Evolutionary conservation across 495 filamentous ascomycete genomes (phyloP).

Genomic region (Penicillium riverlandense): DNA sequence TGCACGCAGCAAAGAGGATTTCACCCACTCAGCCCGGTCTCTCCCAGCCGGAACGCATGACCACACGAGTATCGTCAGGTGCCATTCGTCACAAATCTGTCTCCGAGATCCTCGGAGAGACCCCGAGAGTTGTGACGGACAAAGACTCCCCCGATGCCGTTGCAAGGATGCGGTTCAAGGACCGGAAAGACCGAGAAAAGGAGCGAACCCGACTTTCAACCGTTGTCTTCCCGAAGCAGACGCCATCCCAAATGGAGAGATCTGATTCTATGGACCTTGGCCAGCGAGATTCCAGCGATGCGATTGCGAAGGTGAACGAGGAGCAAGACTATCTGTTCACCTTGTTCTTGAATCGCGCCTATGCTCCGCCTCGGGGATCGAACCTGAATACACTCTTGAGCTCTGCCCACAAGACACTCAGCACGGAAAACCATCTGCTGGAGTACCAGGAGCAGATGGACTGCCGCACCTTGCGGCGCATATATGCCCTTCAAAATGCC

Average conservation of each 20-base stretch:
- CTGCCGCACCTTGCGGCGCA: slow-evolving; percentile 69
- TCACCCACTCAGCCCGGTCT: slow-evolving; percentile 18
- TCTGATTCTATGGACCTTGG: slow-evolving; percentile 27
- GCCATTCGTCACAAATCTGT: slow-evolving; percentile 66
- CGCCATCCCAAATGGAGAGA: slow-evolving; percentile 32
- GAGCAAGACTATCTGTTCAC: slow-evolving; percentile 75
- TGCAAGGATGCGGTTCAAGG: slow-evolving; percentile 45
- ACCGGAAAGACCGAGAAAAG: slow-evolving; percentile 51
- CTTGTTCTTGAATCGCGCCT: slow-evolving; percentile 65
- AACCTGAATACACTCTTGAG: slow-evolving; percentile 61
- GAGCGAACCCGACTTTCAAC: slow-evolving; percentile 63
- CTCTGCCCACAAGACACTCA: slow-evolving; percentile 74
- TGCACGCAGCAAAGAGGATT: neutral
- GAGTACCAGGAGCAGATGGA: slow-evolving; percentile 78
- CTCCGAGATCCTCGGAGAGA: slow-evolving; percentile 63
- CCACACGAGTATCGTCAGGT: slow-evolving; percentile 57
- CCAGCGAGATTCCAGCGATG: slow-evolving; percentile 38
- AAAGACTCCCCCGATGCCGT: slow-evolving; percentile 37
- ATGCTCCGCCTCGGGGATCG: slow-evolving; percentile 48
- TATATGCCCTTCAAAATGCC: slow-evolving; percentile 81
- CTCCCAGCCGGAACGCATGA: slow-evolving; percentile 48
- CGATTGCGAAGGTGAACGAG: slow-evolving; percentile 42
- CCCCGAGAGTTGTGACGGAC: slow-evolving; percentile 36
- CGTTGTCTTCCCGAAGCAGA: slow-evolving; percentile 69
- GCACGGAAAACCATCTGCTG: slow-evolving; percentile 67